These are phyloP conservation scores for Talaromyces wortmannii DNA, from an alignment of 495 filamentous ascomycete genomes.

Conservation along the genomic window DNA sequence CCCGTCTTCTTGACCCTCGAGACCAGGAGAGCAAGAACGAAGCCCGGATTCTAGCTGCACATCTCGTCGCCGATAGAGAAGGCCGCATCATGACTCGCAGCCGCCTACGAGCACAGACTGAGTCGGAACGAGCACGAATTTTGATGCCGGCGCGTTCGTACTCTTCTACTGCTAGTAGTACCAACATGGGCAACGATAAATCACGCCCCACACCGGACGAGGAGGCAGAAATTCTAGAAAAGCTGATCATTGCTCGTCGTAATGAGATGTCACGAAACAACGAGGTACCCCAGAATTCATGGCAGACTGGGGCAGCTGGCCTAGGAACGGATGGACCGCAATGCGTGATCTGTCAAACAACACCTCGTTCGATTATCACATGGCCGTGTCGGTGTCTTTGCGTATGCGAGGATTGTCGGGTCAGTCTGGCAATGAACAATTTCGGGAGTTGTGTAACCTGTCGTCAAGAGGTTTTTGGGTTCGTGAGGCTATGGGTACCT, in stretches of 20 bases:
- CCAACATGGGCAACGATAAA: conserved; percentile 14
- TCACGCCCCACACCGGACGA: conserved; percentile 55
- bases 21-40: conserved; percentile 71
- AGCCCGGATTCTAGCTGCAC: conserved; percentile 75
- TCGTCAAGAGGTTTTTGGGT: conserved; percentile 76
- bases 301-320: conserved; percentile 61
- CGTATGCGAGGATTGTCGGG: conserved; percentile 89
- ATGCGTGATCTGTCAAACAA: conserved; percentile 88
- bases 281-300: conserved; percentile 29
- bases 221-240: conserved; percentile 74
- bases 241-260: conserved; percentile 64
- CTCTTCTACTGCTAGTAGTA: conserved; percentile 5
- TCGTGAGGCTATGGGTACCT: conserved; percentile 85
- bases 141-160: conserved; percentile 39
- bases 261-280: conserved; percentile 12
- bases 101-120: conserved; percentile 58
- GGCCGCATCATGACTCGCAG: conserved; percentile 71
- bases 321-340: conserved; percentile 71
- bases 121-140: conserved; percentile 58
- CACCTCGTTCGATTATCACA: conserved; percentile 82
- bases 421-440: conserved; percentile 93
- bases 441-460: conserved; percentile 94
- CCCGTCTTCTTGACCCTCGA: conserved; percentile 76
- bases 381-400: conserved; percentile 96
- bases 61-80: conserved; percentile 51